phyloP scores from a whole-genome alignment of 257 asterid species.

The Penstemon barbatus region DNA sequence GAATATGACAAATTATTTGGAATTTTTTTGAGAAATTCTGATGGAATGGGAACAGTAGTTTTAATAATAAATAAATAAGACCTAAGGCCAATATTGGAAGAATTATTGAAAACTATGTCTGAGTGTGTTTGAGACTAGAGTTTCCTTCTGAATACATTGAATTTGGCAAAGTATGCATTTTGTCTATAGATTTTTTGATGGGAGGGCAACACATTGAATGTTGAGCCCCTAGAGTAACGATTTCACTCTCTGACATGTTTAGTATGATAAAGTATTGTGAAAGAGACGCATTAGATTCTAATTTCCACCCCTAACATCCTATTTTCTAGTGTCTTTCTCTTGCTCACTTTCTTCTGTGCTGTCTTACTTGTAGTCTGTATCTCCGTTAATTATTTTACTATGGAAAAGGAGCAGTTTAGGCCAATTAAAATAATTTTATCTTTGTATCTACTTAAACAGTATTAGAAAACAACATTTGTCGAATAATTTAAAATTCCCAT shows the following conservation, averaged over 20 bases:
- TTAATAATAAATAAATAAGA: no score
- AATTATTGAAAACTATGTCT: no score
- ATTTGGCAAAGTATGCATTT: neutral
- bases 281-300: neutral
- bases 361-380: neutral
- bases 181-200: neutral
- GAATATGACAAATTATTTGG: neutral
- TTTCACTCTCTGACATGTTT: neutral
- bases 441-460: neutral
- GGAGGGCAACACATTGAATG: neutral
- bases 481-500: neutral
- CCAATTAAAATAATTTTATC: neutral
- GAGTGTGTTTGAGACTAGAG: no score
- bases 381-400: constrained; percentile 1
- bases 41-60: neutral
- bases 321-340: neutral
- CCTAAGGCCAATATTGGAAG: no score
- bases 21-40: neutral
- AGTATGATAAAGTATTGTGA: neutral
- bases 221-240: neutral
- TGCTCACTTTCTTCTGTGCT: neutral
- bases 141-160: neutral
- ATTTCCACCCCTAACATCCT: neutral
- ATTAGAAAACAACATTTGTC: neutral
- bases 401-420: neutral